Percentiles rank a stretch among this genome's conserved stretches.
These are phyloP conservation scores for Picocystis sp. DNA, from an alignment of 163 green algal genomes.

Conservation along the genomic window DNA sequence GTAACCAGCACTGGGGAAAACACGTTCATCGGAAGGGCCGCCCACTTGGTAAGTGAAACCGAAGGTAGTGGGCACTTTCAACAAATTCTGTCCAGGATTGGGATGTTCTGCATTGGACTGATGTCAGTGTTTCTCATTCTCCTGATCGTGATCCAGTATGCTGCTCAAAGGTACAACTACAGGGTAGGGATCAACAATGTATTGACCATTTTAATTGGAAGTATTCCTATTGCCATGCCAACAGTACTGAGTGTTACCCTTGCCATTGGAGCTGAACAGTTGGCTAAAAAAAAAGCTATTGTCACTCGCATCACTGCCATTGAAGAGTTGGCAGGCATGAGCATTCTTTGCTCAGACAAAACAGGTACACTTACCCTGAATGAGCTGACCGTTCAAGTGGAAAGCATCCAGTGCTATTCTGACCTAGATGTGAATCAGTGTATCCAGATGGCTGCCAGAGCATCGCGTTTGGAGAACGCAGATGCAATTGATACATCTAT, in stretches of 20 bases:
- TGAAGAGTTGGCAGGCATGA: conserved; percentile 76
- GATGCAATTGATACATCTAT: not conserved
- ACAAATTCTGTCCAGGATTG: conserved; percentile 37
- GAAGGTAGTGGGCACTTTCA: conserved; percentile 44
- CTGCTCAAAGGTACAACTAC: conserved; percentile 49
- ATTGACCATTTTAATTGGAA: conserved; percentile 76
- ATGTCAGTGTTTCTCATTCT: conserved; percentile 59
- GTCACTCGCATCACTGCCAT: conserved; percentile 61
- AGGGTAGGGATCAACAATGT: conserved; percentile 25
- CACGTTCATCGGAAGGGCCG: conserved; percentile 75
- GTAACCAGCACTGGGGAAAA: conserved; percentile 50
- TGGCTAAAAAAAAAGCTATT: conserved; percentile 70
- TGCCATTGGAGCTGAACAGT: conserved; percentile 53
- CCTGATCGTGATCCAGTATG: conserved; percentile 58
- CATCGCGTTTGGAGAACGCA: not conserved
- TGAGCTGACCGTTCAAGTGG: conserved; percentile 27
- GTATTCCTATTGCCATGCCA: conserved; percentile 80
- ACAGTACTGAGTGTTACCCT: conserved; percentile 70
- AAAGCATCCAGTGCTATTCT: not conserved
- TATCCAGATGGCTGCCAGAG: conserved; percentile 14
- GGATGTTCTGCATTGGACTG: conserved; percentile 47
- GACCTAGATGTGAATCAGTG: conserved; percentile 21
- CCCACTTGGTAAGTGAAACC: conserved; percentile 49
- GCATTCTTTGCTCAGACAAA: conserved; percentile 81
- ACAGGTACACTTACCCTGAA: conserved; percentile 60